Base-by-base conservation (phyloP, 768 basidiomycete genomes). In the Pleurotus citrinopileatus region DNA sequence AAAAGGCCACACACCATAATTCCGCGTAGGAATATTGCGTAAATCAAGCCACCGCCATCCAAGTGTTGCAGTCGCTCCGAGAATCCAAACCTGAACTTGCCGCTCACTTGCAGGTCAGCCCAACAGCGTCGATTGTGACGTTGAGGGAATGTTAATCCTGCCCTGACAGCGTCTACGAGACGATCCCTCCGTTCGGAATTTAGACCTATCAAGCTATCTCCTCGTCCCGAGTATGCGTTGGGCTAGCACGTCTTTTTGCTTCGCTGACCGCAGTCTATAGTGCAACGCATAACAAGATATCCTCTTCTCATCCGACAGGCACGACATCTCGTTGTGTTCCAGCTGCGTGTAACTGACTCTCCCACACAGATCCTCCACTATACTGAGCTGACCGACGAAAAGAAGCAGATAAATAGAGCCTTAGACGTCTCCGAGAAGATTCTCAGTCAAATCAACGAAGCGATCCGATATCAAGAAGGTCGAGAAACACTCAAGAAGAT, bases 211-310 rank as follows among this genome's bases (percentile, higher is more conserved):
- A 1, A 94, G 92, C 61, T 97, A 94, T 67, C 70, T 98, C 29
- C 81, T 98, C 8, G 86, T 84, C n/a, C 94, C 94, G 0, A 96
- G 94, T 94, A 67, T 60, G 84, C 73, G 2, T 6, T 55, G 56
- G 23, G 20, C 19, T 22, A 13, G 10, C 15, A 25, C 1, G 4
- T 34, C 32, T 27, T 45, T 17, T 25, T n/a, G 42, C 8, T 37
- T 61, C 4, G 2, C 8, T 17, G 13, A 17, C n/a, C 28, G 3
- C 12, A 37, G 17, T 56, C 43, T 45, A 25, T 56, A 94, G 91
- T 95, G 94, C 94, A 97, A 83, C 86, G 96, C 7, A 86, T 98
- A 53, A 97, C 96, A 0, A 80, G 93, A 54, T 99, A 98, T 65
- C 96, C 96, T 0, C 75, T 99, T 0, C 77, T 98, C 27, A 85